These are phyloP conservation scores for Cercis canadensis DNA, from an alignment of 306 rosid genomes.

Conservation along the genomic window DNA sequence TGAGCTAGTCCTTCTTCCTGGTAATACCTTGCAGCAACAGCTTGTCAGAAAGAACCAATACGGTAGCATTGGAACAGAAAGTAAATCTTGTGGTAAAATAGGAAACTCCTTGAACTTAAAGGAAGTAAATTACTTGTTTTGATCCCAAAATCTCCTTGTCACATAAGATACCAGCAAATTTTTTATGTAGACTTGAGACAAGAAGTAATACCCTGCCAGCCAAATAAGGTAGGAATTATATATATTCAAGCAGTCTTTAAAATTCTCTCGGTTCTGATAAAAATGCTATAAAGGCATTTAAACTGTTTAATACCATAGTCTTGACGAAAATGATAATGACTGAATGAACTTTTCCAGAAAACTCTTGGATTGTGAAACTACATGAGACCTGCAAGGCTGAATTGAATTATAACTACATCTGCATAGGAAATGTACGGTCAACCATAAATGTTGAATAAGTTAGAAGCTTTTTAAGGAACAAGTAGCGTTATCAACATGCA, in stretches of 20 bases:
- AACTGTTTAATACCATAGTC: constrained; percentile 69
- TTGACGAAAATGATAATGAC: constrained; percentile 79
- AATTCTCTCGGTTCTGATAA: constrained; percentile 21
- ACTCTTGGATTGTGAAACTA: constrained; percentile 62
- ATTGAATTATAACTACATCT: constrained; percentile 30
- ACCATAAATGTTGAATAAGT: constrained; percentile 13
- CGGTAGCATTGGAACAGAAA: constrained; percentile 17
- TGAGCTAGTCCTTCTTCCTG: constrained; percentile 90
- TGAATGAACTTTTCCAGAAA: constrained; percentile 71
- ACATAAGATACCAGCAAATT: constrained; percentile 70
- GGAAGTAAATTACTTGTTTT: constrained; percentile 63
- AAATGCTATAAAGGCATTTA: constrained; percentile 29
- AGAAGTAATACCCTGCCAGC: constrained; percentile 82
- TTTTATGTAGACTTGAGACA: constrained; percentile 71
- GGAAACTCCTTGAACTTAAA: constrained; percentile 34
- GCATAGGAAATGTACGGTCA: constrained; percentile 3
- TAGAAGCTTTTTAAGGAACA: constrained; percentile 25
- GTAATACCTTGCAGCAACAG: constrained; percentile 54
- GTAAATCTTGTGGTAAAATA: constrained; percentile 30
- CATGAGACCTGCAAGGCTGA: constrained; percentile 73
- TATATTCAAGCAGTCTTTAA: constrained; percentile 30
- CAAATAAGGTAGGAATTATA: constrained; percentile 29
- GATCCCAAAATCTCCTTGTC: constrained; percentile 89
- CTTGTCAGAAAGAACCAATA: constrained; percentile 20
- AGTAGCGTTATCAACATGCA: neutral